These are phyloP conservation scores for Fagopyrum esculentum DNA, from an alignment of 148 eudicot species.

Conservation along the genomic window DNA sequence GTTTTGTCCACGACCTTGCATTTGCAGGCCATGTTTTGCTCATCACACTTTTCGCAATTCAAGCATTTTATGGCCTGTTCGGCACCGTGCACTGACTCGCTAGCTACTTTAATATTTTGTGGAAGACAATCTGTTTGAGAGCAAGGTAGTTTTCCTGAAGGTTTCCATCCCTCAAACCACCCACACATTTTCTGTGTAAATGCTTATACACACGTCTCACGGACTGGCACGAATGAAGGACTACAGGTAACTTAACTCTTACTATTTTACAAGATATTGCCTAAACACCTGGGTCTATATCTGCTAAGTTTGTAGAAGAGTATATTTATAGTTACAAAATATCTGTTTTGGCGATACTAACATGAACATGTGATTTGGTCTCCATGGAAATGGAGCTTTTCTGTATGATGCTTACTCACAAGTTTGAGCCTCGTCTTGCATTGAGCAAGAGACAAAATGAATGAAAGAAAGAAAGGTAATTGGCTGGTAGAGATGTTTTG, in stretches of 20 bases:
- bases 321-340: not conserved
- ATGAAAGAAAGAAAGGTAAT: not conserved
- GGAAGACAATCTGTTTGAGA: constrained; percentile 13
- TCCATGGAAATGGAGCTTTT: too few species aligned
- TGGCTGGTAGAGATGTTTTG: not conserved
- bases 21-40: constrained; percentile 22
- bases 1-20: constrained; percentile 19
- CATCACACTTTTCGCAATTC: constrained; percentile 21
- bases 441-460: not conserved
- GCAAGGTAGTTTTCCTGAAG: constrained; percentile 13
- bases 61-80: constrained; percentile 4
- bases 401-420: not conserved
- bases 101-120: constrained; percentile 16
- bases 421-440: not conserved
- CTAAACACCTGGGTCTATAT: not conserved
- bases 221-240: not conserved
- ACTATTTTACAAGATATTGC: not conserved
- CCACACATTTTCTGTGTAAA: not conserved
- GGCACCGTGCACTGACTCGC: not conserved
- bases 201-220: not conserved
- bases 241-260: not conserved
- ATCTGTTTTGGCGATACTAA: too few species aligned
- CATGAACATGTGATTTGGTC: too few species aligned
- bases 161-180: constrained; percentile 16
- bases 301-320: not conserved